These are phyloP conservation scores for Setomelanomma holmii DNA, from an alignment of 2,329 filamentous ascomycete species.

Conservation along the genomic window DNA sequence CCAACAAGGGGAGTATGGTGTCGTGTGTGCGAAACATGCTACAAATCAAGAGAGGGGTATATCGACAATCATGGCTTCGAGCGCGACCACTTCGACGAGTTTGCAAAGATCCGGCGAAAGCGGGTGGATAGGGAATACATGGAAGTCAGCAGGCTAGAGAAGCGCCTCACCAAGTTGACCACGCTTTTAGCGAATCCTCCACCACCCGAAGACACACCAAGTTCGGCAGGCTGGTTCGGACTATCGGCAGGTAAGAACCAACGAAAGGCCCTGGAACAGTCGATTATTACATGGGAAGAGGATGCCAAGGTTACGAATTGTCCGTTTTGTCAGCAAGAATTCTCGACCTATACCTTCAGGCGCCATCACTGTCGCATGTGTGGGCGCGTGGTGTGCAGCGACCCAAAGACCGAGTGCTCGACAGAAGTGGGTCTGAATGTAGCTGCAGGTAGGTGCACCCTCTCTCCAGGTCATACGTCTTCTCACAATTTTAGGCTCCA, in stretches of 20 bases:
- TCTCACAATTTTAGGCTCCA: slow-evolving; percentile 30
- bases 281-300: slow-evolving; percentile 93
- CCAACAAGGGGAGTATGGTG: slow-evolving; percentile 92
- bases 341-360: slow-evolving; percentile 89
- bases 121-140: slow-evolving; percentile 84
- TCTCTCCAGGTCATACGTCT: not conserved
- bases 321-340: slow-evolving; percentile 95
- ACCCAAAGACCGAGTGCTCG: slow-evolving; percentile 84
- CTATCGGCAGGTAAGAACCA: slow-evolving; percentile 70
- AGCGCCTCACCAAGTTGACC: slow-evolving; percentile 88
- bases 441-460: slow-evolving; percentile 62
- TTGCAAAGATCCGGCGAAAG: slow-evolving; percentile 74
- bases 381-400: slow-evolving; percentile 90
- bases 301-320: slow-evolving; percentile 81
- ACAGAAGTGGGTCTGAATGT: slow-evolving; percentile 83
- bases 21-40: slow-evolving; percentile 97
- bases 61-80: slow-evolving; percentile 81
- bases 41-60: slow-evolving; percentile 94
- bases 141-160: slow-evolving; percentile 89
- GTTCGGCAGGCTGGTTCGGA: slow-evolving; percentile 61
- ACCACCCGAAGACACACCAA: slow-evolving; percentile 63
- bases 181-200: slow-evolving; percentile 79
- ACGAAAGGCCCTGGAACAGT: slow-evolving; percentile 85
- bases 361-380: slow-evolving; percentile 95
- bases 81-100: slow-evolving; percentile 75